Evolutionary conservation across 306 rosid genomes (phyloP), one percentile per base, ranked within the genome.

Genomic region (Senna tora): DNA sequence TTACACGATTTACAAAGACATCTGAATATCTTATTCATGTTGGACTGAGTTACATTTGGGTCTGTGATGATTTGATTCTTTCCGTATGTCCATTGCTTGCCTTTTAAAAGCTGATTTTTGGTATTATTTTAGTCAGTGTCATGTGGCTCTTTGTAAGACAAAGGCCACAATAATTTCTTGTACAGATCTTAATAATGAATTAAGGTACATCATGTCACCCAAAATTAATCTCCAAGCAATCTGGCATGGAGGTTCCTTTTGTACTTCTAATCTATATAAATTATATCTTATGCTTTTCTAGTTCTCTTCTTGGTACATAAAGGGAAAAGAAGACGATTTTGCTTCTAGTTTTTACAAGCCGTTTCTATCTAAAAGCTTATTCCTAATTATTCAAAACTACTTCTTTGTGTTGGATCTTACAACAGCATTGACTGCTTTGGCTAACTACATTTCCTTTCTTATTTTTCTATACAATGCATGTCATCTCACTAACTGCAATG

Each of bases 401-500:
- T 57, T 64, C 47, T 60, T 38, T 45, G 16, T 67, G 45, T 30
- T 47, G 45, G 47, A 14, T 12, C 33, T 52, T 55, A 17, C 60
- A 32, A 33, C 61, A 72, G 64, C 28, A 34, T 7, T 39, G 39
- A 59, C 67, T 17, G 67, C 51, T 65, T 65, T 17, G 55, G 12
- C 45, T 8, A 8, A n/a, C 30, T 55, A 14, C 14, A 0, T 65
- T 21, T 43, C 32, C 41, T 49, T 3, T 30, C 55, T 38, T 46
- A 4, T 73, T 20, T 33, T 60, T 54, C 42, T 75, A 58, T 74
- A 43, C 53, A 22, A 20, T 46, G 2, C 13, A 71, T 59, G 66
- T 16, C 52, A 15, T 74, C 59, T 84, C 82, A 21, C 63, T 55
- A 39, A 73, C 34, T 61, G 33, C 63, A 64, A 14, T 54, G 67